Evolutionary conservation across 2,329 filamentous ascomycete species (phyloP).

Genomic region (Gnomoniopsis smithogilvyi): DNA sequence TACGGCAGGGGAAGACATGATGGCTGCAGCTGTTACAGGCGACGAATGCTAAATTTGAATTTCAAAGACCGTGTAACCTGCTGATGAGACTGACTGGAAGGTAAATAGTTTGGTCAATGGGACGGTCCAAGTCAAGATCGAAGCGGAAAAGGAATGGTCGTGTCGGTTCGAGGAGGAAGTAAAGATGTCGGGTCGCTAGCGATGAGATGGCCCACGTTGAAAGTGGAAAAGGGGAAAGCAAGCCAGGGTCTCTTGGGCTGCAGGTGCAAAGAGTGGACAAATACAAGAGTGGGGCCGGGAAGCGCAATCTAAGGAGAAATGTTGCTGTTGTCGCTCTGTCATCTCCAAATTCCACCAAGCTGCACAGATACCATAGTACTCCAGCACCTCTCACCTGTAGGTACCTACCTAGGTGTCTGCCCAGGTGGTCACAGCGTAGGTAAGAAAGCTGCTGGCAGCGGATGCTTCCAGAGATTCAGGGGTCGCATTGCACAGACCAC

Average conservation of each 20-base stretch:
- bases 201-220: slow-evolving; percentile 9
- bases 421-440: neutral
- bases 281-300: slow-evolving; percentile 13
- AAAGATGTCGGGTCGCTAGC: slow-evolving; percentile 1
- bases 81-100: slow-evolving; percentile 5
- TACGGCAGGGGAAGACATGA: slow-evolving; percentile 26
- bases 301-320: slow-evolving; percentile 17
- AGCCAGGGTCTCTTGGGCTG: neutral
- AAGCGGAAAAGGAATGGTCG: neutral
- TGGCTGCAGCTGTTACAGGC: slow-evolving; percentile 2
- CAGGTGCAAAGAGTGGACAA: neutral
- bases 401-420: neutral
- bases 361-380: neutral
- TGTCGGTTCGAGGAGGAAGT: neutral
- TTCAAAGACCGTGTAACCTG: neutral
- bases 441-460: too few relatives aligned
- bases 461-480: slow-evolving; percentile 1
- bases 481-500: slow-evolving; percentile 1
- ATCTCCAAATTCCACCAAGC: neutral
- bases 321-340: neutral
- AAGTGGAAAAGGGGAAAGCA: slow-evolving; percentile 17
- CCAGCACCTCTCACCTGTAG: neutral
- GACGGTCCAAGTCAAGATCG: neutral
- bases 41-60: neutral
- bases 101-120: neutral